These are phyloP conservation scores for Colletotrichum lini DNA, from an alignment of 2,329 filamentous ascomycete species.

Conservation along the genomic window DNA sequence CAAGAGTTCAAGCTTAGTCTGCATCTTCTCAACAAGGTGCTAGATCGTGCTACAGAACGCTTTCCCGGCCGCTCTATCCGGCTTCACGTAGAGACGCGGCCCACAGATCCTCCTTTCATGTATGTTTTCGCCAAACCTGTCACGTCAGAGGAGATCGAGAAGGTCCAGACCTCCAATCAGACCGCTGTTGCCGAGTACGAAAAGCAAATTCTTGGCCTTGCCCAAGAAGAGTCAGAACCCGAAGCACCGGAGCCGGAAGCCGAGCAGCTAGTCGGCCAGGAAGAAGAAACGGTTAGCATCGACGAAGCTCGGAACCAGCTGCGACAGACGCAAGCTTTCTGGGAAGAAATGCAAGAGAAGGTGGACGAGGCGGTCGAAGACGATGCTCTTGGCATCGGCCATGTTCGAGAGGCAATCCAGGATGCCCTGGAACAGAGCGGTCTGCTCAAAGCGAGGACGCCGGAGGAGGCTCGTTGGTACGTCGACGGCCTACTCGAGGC, in stretches of 20 bases:
- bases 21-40: slow-evolving; percentile 81
- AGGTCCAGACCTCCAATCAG: slow-evolving; percentile 79
- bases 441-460: slow-evolving; percentile 61
- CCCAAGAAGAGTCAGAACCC: slow-evolving; percentile 50
- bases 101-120: slow-evolving; percentile 75
- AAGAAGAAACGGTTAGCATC: slow-evolving; percentile 35
- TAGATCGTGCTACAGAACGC: slow-evolving; percentile 80
- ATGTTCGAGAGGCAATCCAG: slow-evolving; percentile 68
- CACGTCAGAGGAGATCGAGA: slow-evolving; percentile 77
- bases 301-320: slow-evolving; percentile 43
- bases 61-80: slow-evolving; percentile 85
- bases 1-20: slow-evolving; percentile 89
- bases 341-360: slow-evolving; percentile 68
- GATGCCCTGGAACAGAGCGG: slow-evolving; percentile 70
- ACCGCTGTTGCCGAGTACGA: slow-evolving; percentile 79
- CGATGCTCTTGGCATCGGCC: slow-evolving; percentile 66
- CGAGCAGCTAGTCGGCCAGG: slow-evolving; percentile 25
- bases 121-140: slow-evolving; percentile 94
- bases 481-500: slow-evolving; percentile 66
- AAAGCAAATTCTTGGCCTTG: slow-evolving; percentile 69
- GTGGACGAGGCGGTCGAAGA: slow-evolving; percentile 72
- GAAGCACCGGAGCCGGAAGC: slow-evolving; percentile 43
- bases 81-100: slow-evolving; percentile 84
- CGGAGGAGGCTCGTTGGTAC: slow-evolving; percentile 62
- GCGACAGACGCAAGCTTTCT: slow-evolving; percentile 57